These are phyloP conservation scores for Prunella vulgaris DNA, from an alignment of 257 asterid genomes.

Conservation along the genomic window DNA sequence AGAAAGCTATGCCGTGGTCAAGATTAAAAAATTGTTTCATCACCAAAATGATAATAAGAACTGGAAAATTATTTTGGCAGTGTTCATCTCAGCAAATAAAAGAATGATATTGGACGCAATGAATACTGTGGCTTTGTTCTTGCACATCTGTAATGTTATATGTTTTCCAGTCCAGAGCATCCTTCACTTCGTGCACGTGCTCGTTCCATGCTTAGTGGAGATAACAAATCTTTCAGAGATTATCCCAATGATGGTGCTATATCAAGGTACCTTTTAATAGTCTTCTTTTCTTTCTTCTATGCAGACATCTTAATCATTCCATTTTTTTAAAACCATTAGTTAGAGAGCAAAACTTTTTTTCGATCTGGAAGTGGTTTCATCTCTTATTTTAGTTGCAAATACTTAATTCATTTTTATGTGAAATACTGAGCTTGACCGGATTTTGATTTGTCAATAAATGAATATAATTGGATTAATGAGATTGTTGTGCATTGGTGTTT, in stretches of 20 bases:
- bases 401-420: constrained; percentile 1
- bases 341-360: constrained; percentile 4
- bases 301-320: background rate
- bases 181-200: constrained; percentile 63
- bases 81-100: background rate
- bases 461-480: background rate
- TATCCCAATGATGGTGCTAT: constrained; percentile 51
- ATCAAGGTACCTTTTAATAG: constrained; percentile 48
- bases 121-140: constrained; percentile 13
- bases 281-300: background rate
- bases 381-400: constrained; percentile 2
- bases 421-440: background rate
- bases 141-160: constrained; percentile 19
- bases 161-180: constrained; percentile 80
- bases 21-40: background rate
- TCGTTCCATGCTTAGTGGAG: constrained; percentile 89
- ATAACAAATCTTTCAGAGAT: constrained; percentile 51
- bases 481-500: background rate
- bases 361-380: constrained; percentile 1
- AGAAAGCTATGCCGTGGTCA: background rate
- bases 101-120: background rate
- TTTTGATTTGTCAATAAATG: background rate
- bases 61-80: background rate
- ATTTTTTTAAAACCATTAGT: background rate
- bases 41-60: background rate